These are phyloP conservation scores for Zarea fungicola DNA, from an alignment of 2,329 filamentous ascomycete species.

Conservation along the genomic window DNA sequence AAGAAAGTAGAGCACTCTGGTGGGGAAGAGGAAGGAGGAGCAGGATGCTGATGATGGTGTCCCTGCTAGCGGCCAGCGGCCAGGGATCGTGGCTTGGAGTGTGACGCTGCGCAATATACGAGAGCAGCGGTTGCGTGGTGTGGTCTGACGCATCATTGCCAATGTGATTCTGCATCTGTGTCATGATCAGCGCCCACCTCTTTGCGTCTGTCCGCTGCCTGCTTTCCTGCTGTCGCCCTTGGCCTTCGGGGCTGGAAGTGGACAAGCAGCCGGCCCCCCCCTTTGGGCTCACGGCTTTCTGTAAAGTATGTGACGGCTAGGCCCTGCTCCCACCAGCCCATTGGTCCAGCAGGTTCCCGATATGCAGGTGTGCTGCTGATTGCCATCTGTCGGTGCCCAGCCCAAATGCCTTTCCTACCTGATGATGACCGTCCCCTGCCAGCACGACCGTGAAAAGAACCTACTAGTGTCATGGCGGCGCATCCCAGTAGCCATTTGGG, in stretches of 20 bases:
- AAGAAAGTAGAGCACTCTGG: conserved; percentile 15
- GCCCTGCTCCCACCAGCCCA: background rate
- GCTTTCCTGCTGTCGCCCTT: background rate
- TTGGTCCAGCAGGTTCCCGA: background rate
- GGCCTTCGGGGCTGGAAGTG: background rate
- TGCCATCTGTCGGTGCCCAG: background rate
- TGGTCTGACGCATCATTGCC: conserved; percentile 12
- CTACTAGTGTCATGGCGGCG: conserved; percentile 3
- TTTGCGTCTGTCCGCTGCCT: background rate
- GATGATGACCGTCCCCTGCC: background rate
- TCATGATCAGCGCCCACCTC: conserved; percentile 11
- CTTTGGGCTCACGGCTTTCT: too few relatives aligned
- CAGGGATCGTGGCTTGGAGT: conserved; percentile 23
- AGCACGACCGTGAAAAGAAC: background rate
- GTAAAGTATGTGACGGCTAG: background rate
- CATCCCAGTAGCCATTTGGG: background rate
- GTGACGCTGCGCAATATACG: conserved; percentile 48
- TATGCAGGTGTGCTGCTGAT: conserved; percentile 3
- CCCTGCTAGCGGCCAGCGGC: conserved; percentile 18
- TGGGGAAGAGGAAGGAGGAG: background rate
- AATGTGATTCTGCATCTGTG: conserved; percentile 8
- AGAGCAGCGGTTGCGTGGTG: conserved; percentile 22
- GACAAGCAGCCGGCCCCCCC: background rate
- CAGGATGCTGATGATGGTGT: background rate
- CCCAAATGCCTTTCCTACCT: background rate